Percentiles rank a stretch among this genome's conserved stretches.
Conservation (phyloP, 2,329 filamentous ascomycete genomes). For the Xylariaceae sp. region DNA sequence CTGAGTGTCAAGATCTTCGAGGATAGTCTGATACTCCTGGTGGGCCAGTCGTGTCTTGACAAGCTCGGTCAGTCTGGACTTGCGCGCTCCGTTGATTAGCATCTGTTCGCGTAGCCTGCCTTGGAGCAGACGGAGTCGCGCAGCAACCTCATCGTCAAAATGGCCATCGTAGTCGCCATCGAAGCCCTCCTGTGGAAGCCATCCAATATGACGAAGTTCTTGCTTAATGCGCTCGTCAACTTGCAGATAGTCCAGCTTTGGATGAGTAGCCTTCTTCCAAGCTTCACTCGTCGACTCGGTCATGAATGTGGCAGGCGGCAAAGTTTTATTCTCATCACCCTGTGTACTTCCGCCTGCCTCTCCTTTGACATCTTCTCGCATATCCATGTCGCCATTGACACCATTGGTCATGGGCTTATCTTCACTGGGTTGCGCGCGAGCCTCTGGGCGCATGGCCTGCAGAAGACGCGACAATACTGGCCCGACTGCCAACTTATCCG, state of each 20-base stretch:
- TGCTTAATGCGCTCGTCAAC: conserved; percentile 89
- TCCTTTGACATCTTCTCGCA: conserved; percentile 53
- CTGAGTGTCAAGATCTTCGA: conserved; percentile 92
- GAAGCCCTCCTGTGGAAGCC: conserved; percentile 64
- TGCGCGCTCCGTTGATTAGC: conserved; percentile 85
- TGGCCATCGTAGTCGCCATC: conserved; percentile 81
- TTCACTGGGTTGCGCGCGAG: conserved; percentile 52
- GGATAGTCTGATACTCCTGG: conserved; percentile 95
- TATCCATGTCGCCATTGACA: conserved; percentile 37
- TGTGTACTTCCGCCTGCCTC: conserved; percentile 38
- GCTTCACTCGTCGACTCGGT: conserved; percentile 69
- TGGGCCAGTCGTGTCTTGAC: conserved; percentile 91
- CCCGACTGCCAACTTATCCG: conserved; percentile 82
- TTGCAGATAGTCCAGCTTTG: conserved; percentile 77
- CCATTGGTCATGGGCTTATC: conserved; percentile 54
- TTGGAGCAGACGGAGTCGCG: conserved; percentile 81
- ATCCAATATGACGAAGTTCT: conserved; percentile 85
- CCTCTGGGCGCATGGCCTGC: conserved; percentile 75
- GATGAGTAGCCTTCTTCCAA: conserved; percentile 73
- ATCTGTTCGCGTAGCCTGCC: conserved; percentile 76
- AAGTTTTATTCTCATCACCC: conserved; percentile 38
- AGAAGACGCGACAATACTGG: conserved; percentile 81
- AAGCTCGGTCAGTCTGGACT: conserved; percentile 78
- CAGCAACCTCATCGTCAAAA: conserved; percentile 90
- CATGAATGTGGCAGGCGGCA: conserved; percentile 73